phyloP scores from a whole-genome alignment of 2,329 filamentous ascomycete species.

The Aspergillus fumigatus region DNA sequence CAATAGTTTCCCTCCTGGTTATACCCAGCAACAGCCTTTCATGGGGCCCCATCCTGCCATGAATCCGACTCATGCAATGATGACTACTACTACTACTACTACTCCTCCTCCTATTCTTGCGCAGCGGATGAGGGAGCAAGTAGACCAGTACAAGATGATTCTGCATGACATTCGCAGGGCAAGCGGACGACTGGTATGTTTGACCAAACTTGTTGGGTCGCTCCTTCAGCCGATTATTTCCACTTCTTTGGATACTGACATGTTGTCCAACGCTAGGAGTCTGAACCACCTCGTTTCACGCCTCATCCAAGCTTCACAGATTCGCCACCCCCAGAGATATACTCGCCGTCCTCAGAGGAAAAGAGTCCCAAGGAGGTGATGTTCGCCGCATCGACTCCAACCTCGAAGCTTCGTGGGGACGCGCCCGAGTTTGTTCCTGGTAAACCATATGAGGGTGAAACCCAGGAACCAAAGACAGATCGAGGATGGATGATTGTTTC shows the following conservation, averaged over 20 bases:
- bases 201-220: not conserved
- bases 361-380: not conserved
- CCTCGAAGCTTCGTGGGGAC: conserved; percentile 15
- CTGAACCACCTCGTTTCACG: not conserved
- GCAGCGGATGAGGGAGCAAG: not conserved
- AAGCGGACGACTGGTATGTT: not conserved
- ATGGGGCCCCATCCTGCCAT: not conserved
- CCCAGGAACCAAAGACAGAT: not conserved
- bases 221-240: not conserved
- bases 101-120: not conserved
- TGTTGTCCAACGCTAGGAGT: not conserved
- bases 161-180: not conserved
- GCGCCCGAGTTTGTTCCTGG: conserved; percentile 18
- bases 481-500: not conserved
- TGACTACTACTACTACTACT: not conserved
- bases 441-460: not conserved
- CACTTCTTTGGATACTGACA: not conserved
- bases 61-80: not conserved
- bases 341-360: not conserved
- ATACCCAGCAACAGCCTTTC: not conserved
- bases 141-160: not conserved
- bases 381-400: not conserved
- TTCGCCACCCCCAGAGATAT: not conserved
- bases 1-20: not conserved
- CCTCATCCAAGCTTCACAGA: not conserved